phyloP scores from a whole-genome alignment of 257 asterid species.

The Fraxinus cuspidata region DNA sequence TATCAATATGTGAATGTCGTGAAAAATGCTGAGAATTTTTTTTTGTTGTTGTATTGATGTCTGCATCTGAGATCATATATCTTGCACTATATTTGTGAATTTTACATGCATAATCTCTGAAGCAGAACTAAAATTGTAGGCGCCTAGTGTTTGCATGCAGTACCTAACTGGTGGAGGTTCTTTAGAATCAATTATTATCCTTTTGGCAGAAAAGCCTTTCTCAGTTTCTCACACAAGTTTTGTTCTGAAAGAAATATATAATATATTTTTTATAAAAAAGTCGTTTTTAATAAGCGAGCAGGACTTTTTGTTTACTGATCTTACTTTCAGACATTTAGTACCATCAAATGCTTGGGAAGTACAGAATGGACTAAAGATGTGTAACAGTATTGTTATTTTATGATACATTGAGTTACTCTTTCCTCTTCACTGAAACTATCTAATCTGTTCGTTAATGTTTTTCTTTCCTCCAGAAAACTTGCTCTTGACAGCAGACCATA shows the following conservation, averaged over 20 bases:
- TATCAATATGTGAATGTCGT: neutral
- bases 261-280: neutral
- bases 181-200: neutral
- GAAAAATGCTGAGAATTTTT: neutral
- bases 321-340: neutral
- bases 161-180: neutral
- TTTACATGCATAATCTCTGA: neutral
- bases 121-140: neutral
- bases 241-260: neutral
- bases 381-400: neutral
- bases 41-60: neutral
- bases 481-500: conserved; percentile 82
- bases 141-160: neutral
- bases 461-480: conserved; percentile 64
- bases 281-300: neutral
- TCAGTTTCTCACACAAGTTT: neutral
- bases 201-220: neutral
- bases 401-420: neutral
- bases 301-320: neutral
- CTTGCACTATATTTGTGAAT: neutral
- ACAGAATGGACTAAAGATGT: neutral
- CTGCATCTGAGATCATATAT: neutral
- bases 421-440: neutral
- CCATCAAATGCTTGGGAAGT: neutral
- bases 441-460: neutral